Percentiles rank a stretch among this genome's conserved stretches.
phyloP scores from a whole-genome alignment of 1,284 basidiomycete species.

The Psilocybe mexicana region DNA sequence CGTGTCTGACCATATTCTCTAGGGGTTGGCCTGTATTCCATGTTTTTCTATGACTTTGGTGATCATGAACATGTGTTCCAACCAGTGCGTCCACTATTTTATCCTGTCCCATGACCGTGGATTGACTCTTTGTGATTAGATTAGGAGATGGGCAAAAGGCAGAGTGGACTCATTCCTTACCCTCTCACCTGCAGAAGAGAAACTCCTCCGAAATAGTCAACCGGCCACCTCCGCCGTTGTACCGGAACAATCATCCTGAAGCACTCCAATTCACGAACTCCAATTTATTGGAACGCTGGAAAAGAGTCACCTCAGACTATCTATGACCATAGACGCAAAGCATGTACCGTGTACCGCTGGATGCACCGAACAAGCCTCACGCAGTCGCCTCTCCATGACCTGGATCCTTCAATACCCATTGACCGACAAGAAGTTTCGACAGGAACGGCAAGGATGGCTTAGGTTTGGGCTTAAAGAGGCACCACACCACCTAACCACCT shows the following conservation, averaged over 20 bases:
- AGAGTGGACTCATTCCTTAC: constrained; percentile 46
- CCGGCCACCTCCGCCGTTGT: background rate
- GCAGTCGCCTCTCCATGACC: no score
- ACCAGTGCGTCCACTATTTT: constrained; percentile 48
- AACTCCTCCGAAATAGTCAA: constrained; percentile 25
- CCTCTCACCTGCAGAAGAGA: constrained; percentile 51
- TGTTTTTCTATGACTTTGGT: constrained; percentile 69
- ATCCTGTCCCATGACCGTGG: background rate
- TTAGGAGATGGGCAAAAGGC: constrained; percentile 46
- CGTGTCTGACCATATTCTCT: background rate
- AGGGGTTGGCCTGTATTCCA: constrained; percentile 56
- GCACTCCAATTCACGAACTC: background rate
- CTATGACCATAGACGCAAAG: background rate
- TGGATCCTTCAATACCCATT: no score
- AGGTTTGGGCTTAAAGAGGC: no score
- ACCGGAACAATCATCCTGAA: background rate
- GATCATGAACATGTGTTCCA: constrained; percentile 69
- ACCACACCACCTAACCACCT: no score
- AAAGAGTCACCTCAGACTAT: background rate
- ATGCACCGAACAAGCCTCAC: no score
- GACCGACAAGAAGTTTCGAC: no score
- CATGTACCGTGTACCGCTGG: no score
- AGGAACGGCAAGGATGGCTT: no score
- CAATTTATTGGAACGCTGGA: background rate
- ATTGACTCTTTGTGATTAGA: constrained; percentile 28